Evolutionary conservation across 73 alveolate genomes (phyloP), one percentile per base, ranked within the genome.

Genomic region (Durusdinium trenchii): DNA sequence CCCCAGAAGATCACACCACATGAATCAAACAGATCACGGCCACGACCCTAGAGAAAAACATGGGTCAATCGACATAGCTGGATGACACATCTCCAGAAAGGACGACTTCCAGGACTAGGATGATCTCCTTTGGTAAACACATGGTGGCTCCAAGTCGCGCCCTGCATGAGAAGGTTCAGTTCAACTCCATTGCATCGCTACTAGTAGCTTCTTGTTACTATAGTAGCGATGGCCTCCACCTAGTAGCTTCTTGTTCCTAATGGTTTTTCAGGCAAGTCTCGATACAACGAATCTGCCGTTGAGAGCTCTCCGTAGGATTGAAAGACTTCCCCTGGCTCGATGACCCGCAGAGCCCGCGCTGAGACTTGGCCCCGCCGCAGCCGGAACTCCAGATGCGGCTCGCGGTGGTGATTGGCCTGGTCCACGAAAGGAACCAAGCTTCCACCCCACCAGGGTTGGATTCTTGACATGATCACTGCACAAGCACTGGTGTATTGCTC

Each of bases 381-480:
- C 30, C 95, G 95, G 48, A 90, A 90, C 75, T 90, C 97, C 87
- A 90, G n/a, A 32, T 90, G 97, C 9, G 97, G 97, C 71, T 67
- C 36, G 38, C 57, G 38, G n/a, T 47, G 46, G 54, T 90, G 79
- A 75, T 82, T 52, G 32, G 84, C 97, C 75, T 90, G 97, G 62
- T 90, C 97, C 60, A 90, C 97, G 73, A 90, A 90, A n/a, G 97
- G 97, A 5, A 90, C 97, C 87, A 90, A 46, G 28, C 87, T 76
- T 32, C 97, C 97, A 18, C 87, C 87, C 64, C 79, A 90, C 97
- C 97, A 90, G 54, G 97, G 97, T 48, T 90, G 97, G 32, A 90
- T 76, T 18, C 97, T 50, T 32, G 87, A 64, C 87, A 90, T 52
- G 71, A 90, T 76, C 76, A 90, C 97, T 0, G 97, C 97, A 54